A percentile compares a stretch with the other conserved stretches of the same genome.
These are phyloP conservation scores for Penicillium crustosum DNA, from an alignment of 2,329 filamentous ascomycete species.

Conservation along the genomic window DNA sequence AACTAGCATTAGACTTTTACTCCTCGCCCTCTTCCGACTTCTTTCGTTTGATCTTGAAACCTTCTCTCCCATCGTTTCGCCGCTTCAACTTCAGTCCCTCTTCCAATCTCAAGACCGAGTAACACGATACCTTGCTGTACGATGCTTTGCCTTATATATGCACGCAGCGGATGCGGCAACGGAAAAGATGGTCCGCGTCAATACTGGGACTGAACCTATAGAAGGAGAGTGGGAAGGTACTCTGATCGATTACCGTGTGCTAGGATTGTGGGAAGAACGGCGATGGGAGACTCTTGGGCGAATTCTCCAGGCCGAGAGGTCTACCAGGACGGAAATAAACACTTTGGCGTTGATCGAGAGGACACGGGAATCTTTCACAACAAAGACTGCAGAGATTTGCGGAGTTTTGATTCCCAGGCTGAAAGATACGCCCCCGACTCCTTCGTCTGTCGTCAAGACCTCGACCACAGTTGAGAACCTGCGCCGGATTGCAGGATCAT, in stretches of 20 bases:
- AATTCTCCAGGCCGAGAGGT: slow-evolving; percentile 26
- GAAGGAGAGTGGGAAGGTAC: slow-evolving; percentile 73
- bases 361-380: slow-evolving; percentile 49
- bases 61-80: slow-evolving; percentile 65
- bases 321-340: slow-evolving; percentile 23
- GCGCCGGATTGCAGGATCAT: slow-evolving; percentile 62
- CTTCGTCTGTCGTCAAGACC: slow-evolving; percentile 65
- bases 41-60: slow-evolving; percentile 70
- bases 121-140: slow-evolving; percentile 77
- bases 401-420: slow-evolving; percentile 62
- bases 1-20: slow-evolving; percentile 44
- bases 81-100: slow-evolving; percentile 66
- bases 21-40: slow-evolving; percentile 75
- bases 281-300: slow-evolving; percentile 48
- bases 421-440: slow-evolving; percentile 51
- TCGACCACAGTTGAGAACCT: slow-evolving; percentile 72
- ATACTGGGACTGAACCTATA: slow-evolving; percentile 65
- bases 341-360: slow-evolving; percentile 29
- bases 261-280: slow-evolving; percentile 63
- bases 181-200: slow-evolving; percentile 66
- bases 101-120: slow-evolving; percentile 59
- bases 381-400: slow-evolving; percentile 64
- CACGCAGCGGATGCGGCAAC: slow-evolving; percentile 76
- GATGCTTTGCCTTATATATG: slow-evolving; percentile 76
- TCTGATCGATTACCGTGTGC: slow-evolving; percentile 74